Base-by-base conservation (phyloP, 2,329 filamentous ascomycete species). In the Monosporascus sp. region DNA sequence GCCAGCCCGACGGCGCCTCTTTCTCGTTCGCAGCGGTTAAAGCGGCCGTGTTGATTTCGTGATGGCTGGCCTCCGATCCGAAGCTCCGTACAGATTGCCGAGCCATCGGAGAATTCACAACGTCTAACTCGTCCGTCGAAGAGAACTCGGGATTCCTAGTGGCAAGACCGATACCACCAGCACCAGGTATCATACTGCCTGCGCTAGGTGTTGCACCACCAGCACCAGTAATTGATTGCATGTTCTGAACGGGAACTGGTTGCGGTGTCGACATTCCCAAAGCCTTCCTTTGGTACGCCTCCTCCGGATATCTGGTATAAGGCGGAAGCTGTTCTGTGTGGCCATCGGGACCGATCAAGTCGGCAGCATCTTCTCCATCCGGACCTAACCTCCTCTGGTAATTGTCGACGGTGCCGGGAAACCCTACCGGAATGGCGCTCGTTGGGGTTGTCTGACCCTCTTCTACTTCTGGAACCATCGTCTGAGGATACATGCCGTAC, bases 271-370 rank as follows among this genome's bases (percentile, higher is more conserved):
- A 60, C n/a, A 65, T 59, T 20, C 68, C 66, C 18, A 68, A 60
- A 48, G 72, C 69, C 63, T 81, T 90, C 76, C 69, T 81, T 65
- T 66, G 80, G 70, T 72, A 85, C 0, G 75, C 75, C 52, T 90
- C 87, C 50, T 95, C 89, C 2, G 92, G 90, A 69, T 95, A 97
- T 67, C 90, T 81, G 15, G 90, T 89, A 66, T 97, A 97, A 1
- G 93, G 93, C 14, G 93, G 93, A 18, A 97, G 75, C 68, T 96
- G 90, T 70, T 97, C 93, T 1, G 88, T 87, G 65, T 97, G 91
- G 1, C 92, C 92, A 63, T 96, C 84, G 0, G 88, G 89, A 1
- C 91, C 91, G 49, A 97, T 87, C 51, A 97, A 83, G 66, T 92
- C 91, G 47, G 87, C 90, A n/a, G 82, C 76, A 61, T 96, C 92